phyloP scores from a whole-genome alignment of 768 basidiomycete species.

The Serendipita vermifera region DNA sequence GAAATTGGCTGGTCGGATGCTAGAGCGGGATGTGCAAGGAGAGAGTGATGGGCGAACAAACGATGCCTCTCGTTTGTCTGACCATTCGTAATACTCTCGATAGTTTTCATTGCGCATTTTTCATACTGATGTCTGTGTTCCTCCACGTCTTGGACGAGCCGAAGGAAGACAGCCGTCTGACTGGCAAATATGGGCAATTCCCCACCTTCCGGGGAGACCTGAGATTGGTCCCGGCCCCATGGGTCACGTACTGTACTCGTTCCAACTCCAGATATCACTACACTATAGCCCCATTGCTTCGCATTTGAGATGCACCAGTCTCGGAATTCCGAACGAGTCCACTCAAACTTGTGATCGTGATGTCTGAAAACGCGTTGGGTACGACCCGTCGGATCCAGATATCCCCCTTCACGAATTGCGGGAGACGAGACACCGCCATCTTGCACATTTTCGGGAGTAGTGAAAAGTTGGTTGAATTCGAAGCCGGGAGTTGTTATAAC shows the following conservation, averaged over 20 bases:
- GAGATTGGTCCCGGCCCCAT: constrained; percentile 53
- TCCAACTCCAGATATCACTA: constrained; percentile 49
- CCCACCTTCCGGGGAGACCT: constrained; percentile 28
- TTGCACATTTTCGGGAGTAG: constrained; percentile 35
- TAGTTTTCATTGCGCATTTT: background rate
- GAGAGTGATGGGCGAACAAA: background rate
- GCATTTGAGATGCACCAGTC: constrained; percentile 47
- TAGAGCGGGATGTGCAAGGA: background rate
- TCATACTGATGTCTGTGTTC: background rate
- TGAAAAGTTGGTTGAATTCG: constrained; percentile 67
- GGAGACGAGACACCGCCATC: no score
- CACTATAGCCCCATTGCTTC: constrained; percentile 57
- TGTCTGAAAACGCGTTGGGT: constrained; percentile 70
- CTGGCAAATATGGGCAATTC: constrained; percentile 37
- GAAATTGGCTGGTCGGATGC: background rate
- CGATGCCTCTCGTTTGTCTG: background rate
- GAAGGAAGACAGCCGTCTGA: constrained; percentile 49
- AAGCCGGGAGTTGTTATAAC: constrained; percentile 80
- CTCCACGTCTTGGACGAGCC: constrained; percentile 12
- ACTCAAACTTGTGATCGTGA: constrained; percentile 79
- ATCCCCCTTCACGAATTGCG: no score
- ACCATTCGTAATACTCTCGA: background rate
- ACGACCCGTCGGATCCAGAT: constrained; percentile 59
- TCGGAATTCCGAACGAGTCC: constrained; percentile 63
- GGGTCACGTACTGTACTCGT: constrained; percentile 45